Evolutionary conservation across 345 rosid species (phyloP).

Genomic region (Arabidopsis thaliana): DNA sequence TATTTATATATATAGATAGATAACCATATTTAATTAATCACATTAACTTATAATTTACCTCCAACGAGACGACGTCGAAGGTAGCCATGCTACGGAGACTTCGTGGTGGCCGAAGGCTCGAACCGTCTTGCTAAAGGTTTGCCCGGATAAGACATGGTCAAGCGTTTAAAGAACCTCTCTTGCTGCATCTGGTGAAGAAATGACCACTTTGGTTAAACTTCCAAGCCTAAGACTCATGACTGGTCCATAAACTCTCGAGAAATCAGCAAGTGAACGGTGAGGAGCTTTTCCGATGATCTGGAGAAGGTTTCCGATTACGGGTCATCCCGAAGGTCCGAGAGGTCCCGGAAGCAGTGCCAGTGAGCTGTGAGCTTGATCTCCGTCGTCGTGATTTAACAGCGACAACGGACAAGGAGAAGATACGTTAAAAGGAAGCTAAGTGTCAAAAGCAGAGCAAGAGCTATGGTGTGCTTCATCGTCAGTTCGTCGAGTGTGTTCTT

Average conservation of each 20-base stretch:
- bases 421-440: constrained; percentile 53
- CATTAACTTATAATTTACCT: constrained; percentile 24
- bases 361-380: constrained; percentile 1
- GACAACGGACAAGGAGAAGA: constrained; percentile 39
- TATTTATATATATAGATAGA: too few relatives aligned
- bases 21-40: not conserved
- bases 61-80: constrained; percentile 29
- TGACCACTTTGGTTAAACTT: constrained; percentile 38
- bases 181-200: constrained; percentile 48
- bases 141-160: constrained; percentile 42
- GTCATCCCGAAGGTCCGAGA: constrained; percentile 32
- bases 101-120: constrained; percentile 30
- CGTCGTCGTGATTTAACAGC: constrained; percentile 36
- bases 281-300: constrained; percentile 37
- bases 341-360: constrained; percentile 22
- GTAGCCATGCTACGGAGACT: constrained; percentile 26
- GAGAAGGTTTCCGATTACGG: constrained; percentile 37
- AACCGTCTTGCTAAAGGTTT: constrained; percentile 32
- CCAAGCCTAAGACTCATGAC: constrained; percentile 48
- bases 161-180: constrained; percentile 43
- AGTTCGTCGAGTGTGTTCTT: constrained; percentile 9
- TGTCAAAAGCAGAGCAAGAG: constrained; percentile 31
- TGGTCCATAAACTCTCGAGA: constrained; percentile 45
- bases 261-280: constrained; percentile 39
- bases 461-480: constrained; percentile 5